Percentiles rank a stretch among this genome's conserved stretches.
Evolutionary conservation across 768 basidiomycete species (phyloP).

Genomic region (Cystoderma amianthinum): DNA sequence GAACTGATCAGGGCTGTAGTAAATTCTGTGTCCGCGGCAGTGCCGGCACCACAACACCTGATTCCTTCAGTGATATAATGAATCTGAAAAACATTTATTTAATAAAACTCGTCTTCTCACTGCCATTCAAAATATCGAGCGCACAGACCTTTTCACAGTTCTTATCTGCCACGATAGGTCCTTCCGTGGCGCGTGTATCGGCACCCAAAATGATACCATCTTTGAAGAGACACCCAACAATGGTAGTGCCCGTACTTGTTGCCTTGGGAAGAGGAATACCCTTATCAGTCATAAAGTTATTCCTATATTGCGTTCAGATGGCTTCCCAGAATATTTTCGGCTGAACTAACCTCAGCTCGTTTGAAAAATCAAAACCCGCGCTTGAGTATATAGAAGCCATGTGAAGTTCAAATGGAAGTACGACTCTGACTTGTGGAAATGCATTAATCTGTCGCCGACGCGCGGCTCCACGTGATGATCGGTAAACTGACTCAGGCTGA

Average conservation of each 20-base stretch:
- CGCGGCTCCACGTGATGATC: too few relatives aligned
- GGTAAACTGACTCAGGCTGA: too few relatives aligned
- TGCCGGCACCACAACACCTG: constrained; percentile 96
- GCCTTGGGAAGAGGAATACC: constrained; percentile 76
- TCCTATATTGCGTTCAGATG: constrained; percentile 32
- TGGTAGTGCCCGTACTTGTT: constrained; percentile 93
- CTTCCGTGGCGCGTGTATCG: constrained; percentile 93
- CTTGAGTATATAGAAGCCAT: constrained; percentile 37
- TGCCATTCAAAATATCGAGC: constrained; percentile 1
- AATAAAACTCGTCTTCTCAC: neutral
- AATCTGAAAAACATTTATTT: constrained; percentile 48
- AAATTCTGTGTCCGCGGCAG: constrained; percentile 98
- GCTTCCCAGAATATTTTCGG: neutral
- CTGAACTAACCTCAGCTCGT: constrained; percentile 49
- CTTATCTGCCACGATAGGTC: constrained; percentile 95
- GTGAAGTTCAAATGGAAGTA: too few relatives aligned
- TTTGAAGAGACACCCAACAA: constrained; percentile 91
- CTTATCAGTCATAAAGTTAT: constrained; percentile 63
- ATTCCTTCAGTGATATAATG: constrained; percentile 96
- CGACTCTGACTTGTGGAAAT: too few relatives aligned
- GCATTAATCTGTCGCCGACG: too few relatives aligned
- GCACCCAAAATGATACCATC: constrained; percentile 94
- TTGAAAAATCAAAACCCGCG: constrained; percentile 76
- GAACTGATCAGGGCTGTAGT: constrained; percentile 92
- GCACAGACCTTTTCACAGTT: constrained; percentile 94